Evolutionary conservation across 208 protist genomes (phyloP).

Genomic region (Crithidia sp.): DNA sequence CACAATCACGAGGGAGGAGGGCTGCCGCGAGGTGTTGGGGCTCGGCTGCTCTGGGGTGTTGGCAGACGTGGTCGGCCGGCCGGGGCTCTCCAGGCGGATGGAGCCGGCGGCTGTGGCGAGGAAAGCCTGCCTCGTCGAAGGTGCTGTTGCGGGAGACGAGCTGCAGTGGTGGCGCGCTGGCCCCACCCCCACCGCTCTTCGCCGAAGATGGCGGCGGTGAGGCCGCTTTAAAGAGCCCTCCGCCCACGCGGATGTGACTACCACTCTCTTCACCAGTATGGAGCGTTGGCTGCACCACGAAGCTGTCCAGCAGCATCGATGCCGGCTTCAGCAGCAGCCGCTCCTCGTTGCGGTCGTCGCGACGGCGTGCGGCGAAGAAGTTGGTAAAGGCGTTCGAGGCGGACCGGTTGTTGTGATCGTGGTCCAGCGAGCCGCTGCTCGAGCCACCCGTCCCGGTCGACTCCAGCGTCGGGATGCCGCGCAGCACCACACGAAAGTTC

Average conservation of each 20-base stretch:
- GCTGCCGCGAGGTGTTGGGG: not conserved
- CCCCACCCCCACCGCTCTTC: not conserved
- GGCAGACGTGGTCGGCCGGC: not conserved
- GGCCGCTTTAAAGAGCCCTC: not conserved
- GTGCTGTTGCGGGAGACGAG: slow-evolving; percentile 1
- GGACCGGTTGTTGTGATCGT: slow-evolving; percentile 1
- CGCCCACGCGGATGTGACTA: not conserved
- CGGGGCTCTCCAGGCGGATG: not conserved
- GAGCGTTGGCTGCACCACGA: slow-evolving; percentile 30
- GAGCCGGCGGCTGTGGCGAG: not conserved
- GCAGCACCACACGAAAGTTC: slow-evolving; percentile 33
- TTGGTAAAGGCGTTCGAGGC: slow-evolving; percentile 6
- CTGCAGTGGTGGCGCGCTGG: not conserved
- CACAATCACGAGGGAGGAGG: slow-evolving; percentile 16
- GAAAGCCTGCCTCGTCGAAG: slow-evolving; percentile 12
- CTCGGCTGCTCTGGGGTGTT: slow-evolving; percentile 1
- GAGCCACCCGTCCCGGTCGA: not conserved
- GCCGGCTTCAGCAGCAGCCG: slow-evolving; percentile 23
- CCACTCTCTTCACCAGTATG: slow-evolving; percentile 1
- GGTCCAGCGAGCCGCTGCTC: not conserved
- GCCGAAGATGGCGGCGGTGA: not conserved
- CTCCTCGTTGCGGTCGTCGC: slow-evolving; percentile 15
- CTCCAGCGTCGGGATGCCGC: slow-evolving; percentile 26
- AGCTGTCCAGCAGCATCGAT: slow-evolving; percentile 39
- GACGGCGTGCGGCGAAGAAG: slow-evolving; percentile 19